Evolutionary conservation across 768 basidiomycete genomes (phyloP).

Genomic region (Mycena vitilis): DNA sequence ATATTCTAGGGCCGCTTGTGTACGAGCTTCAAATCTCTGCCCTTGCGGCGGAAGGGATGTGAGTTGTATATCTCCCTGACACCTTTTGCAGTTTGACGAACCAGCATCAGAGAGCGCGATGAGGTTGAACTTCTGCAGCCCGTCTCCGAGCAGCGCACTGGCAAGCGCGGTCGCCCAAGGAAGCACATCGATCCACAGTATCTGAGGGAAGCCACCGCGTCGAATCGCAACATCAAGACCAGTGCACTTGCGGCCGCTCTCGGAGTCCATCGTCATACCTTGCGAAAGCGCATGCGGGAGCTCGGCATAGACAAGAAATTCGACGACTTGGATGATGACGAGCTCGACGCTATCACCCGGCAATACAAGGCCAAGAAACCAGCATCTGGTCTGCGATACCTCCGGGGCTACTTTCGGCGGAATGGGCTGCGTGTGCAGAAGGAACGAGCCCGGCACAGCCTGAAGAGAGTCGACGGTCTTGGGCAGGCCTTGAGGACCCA

Average conservation of each 20-base stretch:
- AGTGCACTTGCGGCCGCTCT: conserved; percentile 7
- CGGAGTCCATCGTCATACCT: not conserved
- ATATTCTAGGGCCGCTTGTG: not conserved
- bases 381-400: conserved; percentile 3
- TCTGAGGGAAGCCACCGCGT: not conserved
- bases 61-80: too few relatives aligned
- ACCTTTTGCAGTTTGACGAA: not conserved
- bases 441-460: not conserved
- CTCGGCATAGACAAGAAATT: not conserved
- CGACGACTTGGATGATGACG: conserved; percentile 6
- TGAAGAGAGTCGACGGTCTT: not conserved
- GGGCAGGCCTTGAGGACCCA: conserved; percentile 10
- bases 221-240: conserved; percentile 8
- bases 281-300: conserved; percentile 12
- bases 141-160: not conserved
- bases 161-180: not conserved
- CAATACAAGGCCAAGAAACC: conserved; percentile 15
- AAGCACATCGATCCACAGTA: not conserved
- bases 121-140: not conserved
- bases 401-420: conserved; percentile 6
- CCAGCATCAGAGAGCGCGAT: conserved; percentile 8
- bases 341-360: not conserved
- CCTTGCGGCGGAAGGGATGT: not conserved
- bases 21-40: not conserved
- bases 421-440: not conserved